Base-by-base conservation (phyloP, 1,139 yeast species). In the Casaregolazyma lundiana region DNA sequence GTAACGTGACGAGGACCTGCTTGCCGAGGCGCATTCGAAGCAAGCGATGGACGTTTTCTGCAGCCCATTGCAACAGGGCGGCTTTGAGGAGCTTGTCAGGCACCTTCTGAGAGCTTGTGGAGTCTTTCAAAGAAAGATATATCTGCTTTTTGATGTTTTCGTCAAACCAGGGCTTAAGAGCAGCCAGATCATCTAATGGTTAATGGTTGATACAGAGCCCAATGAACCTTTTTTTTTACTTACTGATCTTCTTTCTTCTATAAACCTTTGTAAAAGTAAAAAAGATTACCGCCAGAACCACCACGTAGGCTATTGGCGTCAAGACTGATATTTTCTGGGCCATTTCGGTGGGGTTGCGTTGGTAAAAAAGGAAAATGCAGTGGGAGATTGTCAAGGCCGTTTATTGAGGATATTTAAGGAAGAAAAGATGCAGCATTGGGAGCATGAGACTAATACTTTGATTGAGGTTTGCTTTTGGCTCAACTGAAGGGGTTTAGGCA, bases 31-130 rank as follows among this genome's bases (percentile, higher is more conserved):
- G 84, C 64, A 89, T 70, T 59, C 80, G 77, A 65, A 84, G 71
- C 56, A 84, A 69, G 55, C 88, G 72, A 55, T 86, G 75, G 48
- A 84, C 70, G 37, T 84, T 84, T 64, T 84, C 92, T 11, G 81
- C 78, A 1, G 87, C 89, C 65, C 90, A 73, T 59, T 83, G 74
- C 53, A 84, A 71, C 50, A 92, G 71, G 0, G 97, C 96, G 2
- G 96, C 94, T 61, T 86, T 87, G 60, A 89, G 60, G 32, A 89
- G 84, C 60, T 84, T 86, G 26, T 82, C 92, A 54, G 89, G 90
- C 3, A 90, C 86, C 55, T 78, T 80, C 9, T 79, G 76, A n/a
- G 51, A 51, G 17, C 40, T 48, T 6, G 39, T 20, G 34, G 75
- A 73, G 54, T 72, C 73, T 58, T 78, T 77, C 50, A 90, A 69